Evolutionary conservation across 2,329 filamentous ascomycete species (phyloP), one percentile per base, ranked within the genome.

Genomic region (Aspergillus terreus): DNA sequence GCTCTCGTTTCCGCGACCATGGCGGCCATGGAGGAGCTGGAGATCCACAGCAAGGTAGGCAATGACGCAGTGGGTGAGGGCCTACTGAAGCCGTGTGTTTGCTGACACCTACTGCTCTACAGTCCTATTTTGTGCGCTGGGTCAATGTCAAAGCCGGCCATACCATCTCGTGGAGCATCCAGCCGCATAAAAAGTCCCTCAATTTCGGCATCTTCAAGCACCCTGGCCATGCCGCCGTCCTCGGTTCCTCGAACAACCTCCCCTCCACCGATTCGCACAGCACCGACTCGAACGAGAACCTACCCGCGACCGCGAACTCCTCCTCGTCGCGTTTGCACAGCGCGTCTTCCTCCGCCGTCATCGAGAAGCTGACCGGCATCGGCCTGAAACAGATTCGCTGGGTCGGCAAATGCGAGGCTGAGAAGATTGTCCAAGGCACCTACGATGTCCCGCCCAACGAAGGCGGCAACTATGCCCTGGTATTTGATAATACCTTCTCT

Each of bases 41-140:
- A 97, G 73, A 90, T 99, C 61, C 92, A 96, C 74, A 96, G 91
- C 84, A 96, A 95, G 85, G 92, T 94, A 81, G 62, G 40, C 40
- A 23, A 42, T 42, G 40, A 42, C 40, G 19, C 40, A 42, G 17
- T 21, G 15, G 40, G 17, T 19, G 19, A 42, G 17, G 17, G 4
- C 15, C 5, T n/a, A 56, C 58, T 35, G 56, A 30, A 10, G 7
- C 6, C 9, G 27, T 30, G 27, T 30, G 27, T 30, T 30, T 30
- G 27, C 58, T 64, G 54, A 63, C 48, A 55, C 46, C 33, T 41
- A 44, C 56, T 44, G 47, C 14, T 41, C 23, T 55, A 50, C 61
- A 97, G 94, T 96, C 91, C 58, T 99, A 99, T 75, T 91, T 99
- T 63, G 90, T 99, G 51, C 90, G 94, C 67, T 99, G 94, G 92